These are phyloP conservation scores for Phycomyces blakesleeanus DNA, from an alignment of 192 early-diverging fungal species.

Conservation along the genomic window DNA sequence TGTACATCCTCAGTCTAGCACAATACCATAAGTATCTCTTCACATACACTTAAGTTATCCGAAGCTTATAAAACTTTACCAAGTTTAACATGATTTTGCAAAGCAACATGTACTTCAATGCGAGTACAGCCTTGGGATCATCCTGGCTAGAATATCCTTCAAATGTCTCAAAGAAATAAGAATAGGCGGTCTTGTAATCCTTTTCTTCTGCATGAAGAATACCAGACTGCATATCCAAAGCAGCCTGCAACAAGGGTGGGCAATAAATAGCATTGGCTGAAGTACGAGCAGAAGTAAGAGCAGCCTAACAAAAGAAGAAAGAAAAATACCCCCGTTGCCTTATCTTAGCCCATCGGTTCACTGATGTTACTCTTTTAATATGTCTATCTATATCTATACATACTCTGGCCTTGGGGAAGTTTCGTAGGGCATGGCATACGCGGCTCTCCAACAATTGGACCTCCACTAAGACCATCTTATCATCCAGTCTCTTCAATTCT, in stretches of 20 bases:
- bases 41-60: not conserved
- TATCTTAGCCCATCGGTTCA: too few relatives aligned
- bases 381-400: too few relatives aligned
- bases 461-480: slow-evolving; percentile 97
- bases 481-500: slow-evolving; percentile 98
- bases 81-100: slow-evolving; percentile 99
- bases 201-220: slow-evolving; percentile 97
- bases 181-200: slow-evolving; percentile 98
- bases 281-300: slow-evolving; percentile 92
- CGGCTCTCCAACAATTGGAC: slow-evolving; percentile 95
- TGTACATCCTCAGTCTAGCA: slow-evolving; percentile 89
- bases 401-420: slow-evolving; percentile 89
- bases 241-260: slow-evolving; percentile 94
- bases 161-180: slow-evolving; percentile 98
- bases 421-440: slow-evolving; percentile 87
- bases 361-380: not conserved
- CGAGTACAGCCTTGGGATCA: slow-evolving; percentile 80
- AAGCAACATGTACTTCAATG: slow-evolving; percentile 96
- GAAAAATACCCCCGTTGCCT: not conserved
- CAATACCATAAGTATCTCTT: not conserved
- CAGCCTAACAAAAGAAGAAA: slow-evolving; percentile 53
- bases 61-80: slow-evolving; percentile 42
- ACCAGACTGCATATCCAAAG: slow-evolving; percentile 95
- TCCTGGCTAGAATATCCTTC: slow-evolving; percentile 91
- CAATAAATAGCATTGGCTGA: slow-evolving; percentile 97